Conservation (phyloP, 768 basidiomycete genomes). For the Clavaria fumosa region DNA sequence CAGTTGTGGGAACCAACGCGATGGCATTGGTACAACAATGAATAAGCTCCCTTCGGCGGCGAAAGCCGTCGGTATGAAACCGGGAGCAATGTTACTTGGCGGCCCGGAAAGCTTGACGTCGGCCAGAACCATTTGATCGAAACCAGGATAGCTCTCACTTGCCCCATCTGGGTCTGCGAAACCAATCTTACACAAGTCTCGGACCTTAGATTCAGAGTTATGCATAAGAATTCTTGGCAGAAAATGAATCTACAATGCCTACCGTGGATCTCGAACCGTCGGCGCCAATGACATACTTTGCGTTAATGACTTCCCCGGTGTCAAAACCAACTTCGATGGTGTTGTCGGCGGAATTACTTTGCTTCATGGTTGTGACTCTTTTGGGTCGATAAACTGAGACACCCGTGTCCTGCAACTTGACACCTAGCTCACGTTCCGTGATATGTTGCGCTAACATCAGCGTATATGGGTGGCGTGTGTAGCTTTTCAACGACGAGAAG, state of each 20-base stretch:
- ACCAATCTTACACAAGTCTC: constrained; percentile 23
- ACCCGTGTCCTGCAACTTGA: constrained; percentile 18
- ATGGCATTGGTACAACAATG: constrained; percentile 23
- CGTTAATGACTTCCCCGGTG: constrained; percentile 25
- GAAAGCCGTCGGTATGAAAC: constrained; percentile 12
- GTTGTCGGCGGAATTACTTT: constrained; percentile 15
- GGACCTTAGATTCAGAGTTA: constrained; percentile 21
- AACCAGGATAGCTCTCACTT: constrained; percentile 13
- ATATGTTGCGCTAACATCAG: constrained; percentile 28
- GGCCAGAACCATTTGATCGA: constrained; percentile 29
- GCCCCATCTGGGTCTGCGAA: constrained; percentile 29
- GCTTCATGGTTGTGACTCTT: constrained; percentile 25
- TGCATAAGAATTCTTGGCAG: constrained; percentile 1
- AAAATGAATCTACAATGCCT: constrained; percentile 2
- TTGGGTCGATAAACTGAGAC: constrained; percentile 23
- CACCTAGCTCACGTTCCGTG: constrained; percentile 27
- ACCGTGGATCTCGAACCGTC: constrained; percentile 35
- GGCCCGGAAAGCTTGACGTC: constrained; percentile 25
- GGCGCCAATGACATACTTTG: constrained; percentile 35
- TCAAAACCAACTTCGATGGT: constrained; percentile 29
- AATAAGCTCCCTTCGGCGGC: constrained; percentile 20
- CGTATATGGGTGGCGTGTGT: constrained; percentile 30
- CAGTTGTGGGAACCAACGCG: neutral
- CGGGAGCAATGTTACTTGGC: constrained; percentile 14
- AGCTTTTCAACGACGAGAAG: constrained; percentile 20